Base-by-base conservation (phyloP, 2,329 filamentous ascomycete genomes). In the Phyllosticta citriasiana region DNA sequence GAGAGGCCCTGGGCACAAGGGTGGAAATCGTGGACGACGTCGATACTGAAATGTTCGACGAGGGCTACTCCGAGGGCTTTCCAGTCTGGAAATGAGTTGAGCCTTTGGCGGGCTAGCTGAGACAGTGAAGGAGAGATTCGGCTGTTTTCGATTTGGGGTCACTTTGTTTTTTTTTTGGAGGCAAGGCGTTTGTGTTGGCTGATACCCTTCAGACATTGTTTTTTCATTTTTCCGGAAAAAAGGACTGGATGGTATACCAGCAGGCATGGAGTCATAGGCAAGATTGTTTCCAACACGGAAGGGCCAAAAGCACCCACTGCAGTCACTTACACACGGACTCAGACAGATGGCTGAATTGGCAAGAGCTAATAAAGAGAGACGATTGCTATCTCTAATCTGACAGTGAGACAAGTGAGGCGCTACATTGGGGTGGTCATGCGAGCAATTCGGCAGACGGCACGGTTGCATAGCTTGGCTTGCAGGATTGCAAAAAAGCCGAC, bases 1-100 rank as follows among this genome's bases (percentile, higher is more conserved):
- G 88, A 67, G 88, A 94, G 72, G 94, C 94, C 1, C 76, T 99
- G 19, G 92, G 78, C 6, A 77, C 74, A 22, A 79, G 75, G 62
- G 68, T 77, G 27, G 72, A 76, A 30, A 65, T 75, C 16, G 74
- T 78, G 51, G 70, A 66, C 10, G 67, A 65, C 24, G 65, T 57
- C 24, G 62, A 67, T 50, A 64, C 67, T 10, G 47, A 71, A 14
- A 64, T 69, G 59, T 69, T 71, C 25, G 69, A 70, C 47, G 70
- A 72, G 30, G 67, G 66, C 7, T 69, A 67, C 61, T 66, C 67
- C 16, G 69, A 71, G 24, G 30, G 57, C 26, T 53, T 30, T 27
- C 26, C 63, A 58, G 53, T 27, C 53, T 55, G 50, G 24, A 55
- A 50, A 19, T 57, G 5, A 52, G 8, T 51, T 22, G 25, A 40